These are phyloP conservation scores for Coprinopsis strossmayeri DNA, from an alignment of 768 basidiomycete genomes.

Conservation along the genomic window DNA sequence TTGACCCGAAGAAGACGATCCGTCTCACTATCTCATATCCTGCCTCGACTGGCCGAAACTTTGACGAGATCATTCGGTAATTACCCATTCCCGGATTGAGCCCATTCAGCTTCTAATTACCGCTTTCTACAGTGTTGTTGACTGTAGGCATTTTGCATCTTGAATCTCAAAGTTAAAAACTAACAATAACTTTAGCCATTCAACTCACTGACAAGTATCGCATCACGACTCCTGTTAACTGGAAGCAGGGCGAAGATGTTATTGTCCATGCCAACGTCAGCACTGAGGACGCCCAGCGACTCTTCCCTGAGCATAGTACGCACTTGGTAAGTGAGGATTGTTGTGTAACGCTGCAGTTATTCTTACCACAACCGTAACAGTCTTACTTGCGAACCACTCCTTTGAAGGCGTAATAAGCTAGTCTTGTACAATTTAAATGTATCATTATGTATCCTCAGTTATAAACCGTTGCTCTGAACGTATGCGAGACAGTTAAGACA, in stretches of 20 bases:
- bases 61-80: constrained; percentile 54
- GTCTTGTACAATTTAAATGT: constrained; percentile 6
- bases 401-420: constrained; percentile 24
- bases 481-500: not conserved
- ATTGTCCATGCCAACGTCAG: constrained; percentile 84
- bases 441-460: too few relatives aligned
- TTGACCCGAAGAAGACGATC: constrained; percentile 95
- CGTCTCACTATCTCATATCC: constrained; percentile 89
- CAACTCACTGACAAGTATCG: constrained; percentile 85
- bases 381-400: constrained; percentile 87
- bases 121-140: constrained; percentile 55
- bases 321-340: constrained; percentile 54
- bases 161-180: too few relatives aligned
- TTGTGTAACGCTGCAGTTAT: constrained; percentile 6
- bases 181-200: constrained; percentile 42
- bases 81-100: constrained; percentile 10
- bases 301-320: constrained; percentile 79
- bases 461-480: too few relatives aligned
- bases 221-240: constrained; percentile 90
- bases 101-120: constrained; percentile 1
- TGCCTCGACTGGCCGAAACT: constrained; percentile 93
- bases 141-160: constrained; percentile 36
- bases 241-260: constrained; percentile 90
- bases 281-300: constrained; percentile 83
- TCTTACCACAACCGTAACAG: constrained; percentile 29